Evolutionary conservation across 441 rosid genomes (phyloP).

Genomic region (Arabidopsis lyrata): DNA sequence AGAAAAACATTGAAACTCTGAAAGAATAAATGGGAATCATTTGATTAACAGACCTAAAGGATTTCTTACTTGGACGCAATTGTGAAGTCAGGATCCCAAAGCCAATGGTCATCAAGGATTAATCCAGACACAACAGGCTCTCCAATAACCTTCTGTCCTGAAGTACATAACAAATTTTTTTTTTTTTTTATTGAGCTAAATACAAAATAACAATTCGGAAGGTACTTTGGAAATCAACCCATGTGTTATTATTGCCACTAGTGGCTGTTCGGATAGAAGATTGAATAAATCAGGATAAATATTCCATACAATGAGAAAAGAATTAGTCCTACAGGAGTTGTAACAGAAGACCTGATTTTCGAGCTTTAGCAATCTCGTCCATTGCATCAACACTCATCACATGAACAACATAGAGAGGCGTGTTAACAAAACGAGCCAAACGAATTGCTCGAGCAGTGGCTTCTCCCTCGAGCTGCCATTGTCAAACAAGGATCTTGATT

Average conservation of each 20-base stretch:
- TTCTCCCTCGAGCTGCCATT: constrained; percentile 89
- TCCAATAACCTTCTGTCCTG: constrained; percentile 95
- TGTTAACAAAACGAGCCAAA: constrained; percentile 87
- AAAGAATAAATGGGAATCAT: constrained; percentile 12
- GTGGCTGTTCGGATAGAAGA: neutral
- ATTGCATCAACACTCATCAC: constrained; percentile 98
- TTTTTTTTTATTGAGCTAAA: neutral
- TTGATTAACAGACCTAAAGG: constrained; percentile 6
- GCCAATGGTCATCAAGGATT: constrained; percentile 82
- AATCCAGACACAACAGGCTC: constrained; percentile 94
- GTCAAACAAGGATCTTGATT: constrained; percentile 31
- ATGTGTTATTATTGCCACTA: neutral
- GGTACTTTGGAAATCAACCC: neutral
- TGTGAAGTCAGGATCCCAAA: constrained; percentile 86
- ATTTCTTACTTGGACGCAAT: constrained; percentile 78
- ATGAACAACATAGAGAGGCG: constrained; percentile 94
- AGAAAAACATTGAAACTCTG: constrained; percentile 28
- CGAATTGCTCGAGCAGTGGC: constrained; percentile 94
- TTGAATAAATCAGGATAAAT: neutral
- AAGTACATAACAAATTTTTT: constrained; percentile 19
- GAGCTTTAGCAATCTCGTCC: constrained; percentile 97
- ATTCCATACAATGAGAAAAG: constrained; percentile 4
- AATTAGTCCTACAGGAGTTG: constrained; percentile 4
- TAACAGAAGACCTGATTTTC: constrained; percentile 68
- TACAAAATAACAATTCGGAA: neutral